Conservation (phyloP, 495 filamentous ascomycete genomes). For the Aspergillus cristatus region DNA sequence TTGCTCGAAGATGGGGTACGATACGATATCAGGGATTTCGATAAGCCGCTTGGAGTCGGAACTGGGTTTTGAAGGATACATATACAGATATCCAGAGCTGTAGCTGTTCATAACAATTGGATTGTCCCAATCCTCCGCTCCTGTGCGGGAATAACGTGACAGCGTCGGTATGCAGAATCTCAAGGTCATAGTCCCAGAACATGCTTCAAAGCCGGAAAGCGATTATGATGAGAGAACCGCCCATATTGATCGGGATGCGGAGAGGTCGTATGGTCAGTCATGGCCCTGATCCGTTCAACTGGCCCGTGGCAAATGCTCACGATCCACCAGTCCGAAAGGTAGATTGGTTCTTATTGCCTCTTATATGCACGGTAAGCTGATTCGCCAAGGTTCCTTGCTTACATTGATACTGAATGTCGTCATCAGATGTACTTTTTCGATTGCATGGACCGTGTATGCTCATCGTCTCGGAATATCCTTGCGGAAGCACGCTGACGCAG, state of each 20-base stretch:
- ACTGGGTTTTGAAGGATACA: no score
- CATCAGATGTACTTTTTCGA: conserved; percentile 52
- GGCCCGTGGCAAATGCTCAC: not conserved
- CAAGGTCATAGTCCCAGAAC: not conserved
- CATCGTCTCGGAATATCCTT: conserved; percentile 4
- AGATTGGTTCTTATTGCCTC: conserved; percentile 21
- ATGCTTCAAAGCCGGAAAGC: not conserved
- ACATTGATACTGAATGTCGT: not conserved
- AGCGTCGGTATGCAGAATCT: not conserved
- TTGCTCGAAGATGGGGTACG: no score
- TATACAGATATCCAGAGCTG: no score
- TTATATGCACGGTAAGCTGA: conserved; percentile 22
- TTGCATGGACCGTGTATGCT: conserved; percentile 49
- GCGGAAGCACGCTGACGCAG: conserved; percentile 7
- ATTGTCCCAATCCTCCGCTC: no score
- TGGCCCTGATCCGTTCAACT: not conserved
- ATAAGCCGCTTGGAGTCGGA: no score
- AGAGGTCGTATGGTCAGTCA: conserved; percentile 13
- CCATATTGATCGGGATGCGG: conserved; percentile 15
- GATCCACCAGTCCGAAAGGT: conserved; percentile 14
- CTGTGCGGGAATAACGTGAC: no score
- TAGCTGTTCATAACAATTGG: no score
- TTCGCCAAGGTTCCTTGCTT: no score
- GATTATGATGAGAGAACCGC: conserved; percentile 5
- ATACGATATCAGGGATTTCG: no score